Base-by-base conservation (phyloP, 2,329 filamentous ascomycete genomes). In the Chlorencoelia australis region DNA sequence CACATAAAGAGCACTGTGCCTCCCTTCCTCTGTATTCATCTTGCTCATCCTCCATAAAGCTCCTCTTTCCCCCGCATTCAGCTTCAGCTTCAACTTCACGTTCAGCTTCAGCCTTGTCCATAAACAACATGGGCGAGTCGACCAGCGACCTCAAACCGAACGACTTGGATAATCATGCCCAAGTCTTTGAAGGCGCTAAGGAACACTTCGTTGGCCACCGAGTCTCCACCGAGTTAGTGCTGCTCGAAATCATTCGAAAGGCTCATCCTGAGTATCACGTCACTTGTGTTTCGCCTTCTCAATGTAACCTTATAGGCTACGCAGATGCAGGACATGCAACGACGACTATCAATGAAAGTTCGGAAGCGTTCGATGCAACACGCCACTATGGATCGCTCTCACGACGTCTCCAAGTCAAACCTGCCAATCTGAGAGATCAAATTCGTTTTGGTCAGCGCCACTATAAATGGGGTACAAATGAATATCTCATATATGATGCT, bases 241-340 rank as follows among this genome's bases (percentile, higher is more conserved):
- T 51, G 4, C 19, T 43, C 20, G 36, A 46, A 2, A 6, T 20
- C 2, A 33, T 50, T 17, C 41, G 33, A 22, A 17, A 30, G 10
- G 6, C 13, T 4, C 39, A 50, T 35, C 38, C 40, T 7, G 21
- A 33, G 2, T 34, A 35, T 19, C 17, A 45, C 7, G 35, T 53
- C 4, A 42, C 40, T 1, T 34, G 33, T 26, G 44, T 34, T 6
- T 20, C 15, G 2, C 11, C 31, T 2, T 7, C 7, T 4, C 21
- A 33, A 15, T 46, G 40, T 14, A 45, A 53, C 24, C 40, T 51
- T n/a, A 21, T 41, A 4, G 47, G 43, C 7, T 50, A 39, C 29
- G 47, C 49, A 9, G 22, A 35, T 2, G 47, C 47, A 5, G 47
- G 44, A 2, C 36, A 39, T 24, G 47, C 45, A 9, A 33, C 21